phyloP scores from a whole-genome alignment of 192 early-diverging fungal species.

The Diversispora epigaea region DNA sequence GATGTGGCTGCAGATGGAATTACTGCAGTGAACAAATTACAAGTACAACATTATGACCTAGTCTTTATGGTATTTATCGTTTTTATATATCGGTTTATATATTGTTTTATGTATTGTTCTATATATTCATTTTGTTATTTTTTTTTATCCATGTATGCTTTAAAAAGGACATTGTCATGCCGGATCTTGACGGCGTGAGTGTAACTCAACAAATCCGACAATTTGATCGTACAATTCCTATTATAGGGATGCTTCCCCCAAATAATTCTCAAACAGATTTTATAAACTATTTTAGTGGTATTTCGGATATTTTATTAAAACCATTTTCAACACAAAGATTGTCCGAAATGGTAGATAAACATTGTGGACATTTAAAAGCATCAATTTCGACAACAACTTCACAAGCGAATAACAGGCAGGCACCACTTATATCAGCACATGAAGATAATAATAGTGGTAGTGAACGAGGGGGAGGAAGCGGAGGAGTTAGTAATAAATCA shows the following conservation, averaged over 20 bases:
- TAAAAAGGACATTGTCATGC: slow-evolving; percentile 69
- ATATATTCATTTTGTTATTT: not conserved
- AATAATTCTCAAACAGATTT: slow-evolving; percentile 59
- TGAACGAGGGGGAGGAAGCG: too few species aligned
- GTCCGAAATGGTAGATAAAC: slow-evolving; percentile 54
- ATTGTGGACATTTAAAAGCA: slow-evolving; percentile 45
- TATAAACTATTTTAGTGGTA: slow-evolving; percentile 62
- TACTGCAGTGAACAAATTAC: slow-evolving; percentile 62
- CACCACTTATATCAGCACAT: too few species aligned
- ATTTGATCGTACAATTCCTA: slow-evolving; percentile 64
- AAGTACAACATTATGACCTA: slow-evolving; percentile 65
- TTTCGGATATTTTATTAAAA: slow-evolving; percentile 72
- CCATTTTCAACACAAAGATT: slow-evolving; percentile 56
- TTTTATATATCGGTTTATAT: not conserved
- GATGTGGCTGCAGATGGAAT: slow-evolving; percentile 69
- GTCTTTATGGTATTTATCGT: slow-evolving; percentile 59
- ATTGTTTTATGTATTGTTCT: not conserved
- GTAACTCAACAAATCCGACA: slow-evolving; percentile 69
- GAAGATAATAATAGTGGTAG: too few species aligned
- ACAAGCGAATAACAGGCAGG: too few species aligned
- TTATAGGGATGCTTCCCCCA: slow-evolving; percentile 68
- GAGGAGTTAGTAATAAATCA: too few species aligned
- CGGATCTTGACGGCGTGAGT: slow-evolving; percentile 64
- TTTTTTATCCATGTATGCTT: not conserved
- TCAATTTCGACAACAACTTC: too few species aligned